These are phyloP conservation scores for Cymodocea nodosa DNA, from an alignment of 116 monocot genomes.

Conservation along the genomic window DNA sequence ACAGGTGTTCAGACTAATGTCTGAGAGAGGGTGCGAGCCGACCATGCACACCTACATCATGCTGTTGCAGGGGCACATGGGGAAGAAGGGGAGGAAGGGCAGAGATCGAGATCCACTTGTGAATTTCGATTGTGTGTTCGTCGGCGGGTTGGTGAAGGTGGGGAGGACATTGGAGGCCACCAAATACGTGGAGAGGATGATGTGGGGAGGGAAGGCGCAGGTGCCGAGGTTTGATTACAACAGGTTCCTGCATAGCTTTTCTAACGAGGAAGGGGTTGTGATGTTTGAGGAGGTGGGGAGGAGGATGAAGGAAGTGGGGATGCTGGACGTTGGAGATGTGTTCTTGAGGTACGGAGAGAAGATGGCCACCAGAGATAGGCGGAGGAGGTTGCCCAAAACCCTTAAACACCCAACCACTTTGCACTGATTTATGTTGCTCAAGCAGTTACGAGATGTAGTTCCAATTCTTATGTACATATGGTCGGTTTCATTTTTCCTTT, in stretches of 20 bases:
- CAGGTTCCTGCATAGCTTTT: conserved; percentile 65
- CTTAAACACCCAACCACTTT: too few species aligned
- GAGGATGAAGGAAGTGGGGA: conserved; percentile 53
- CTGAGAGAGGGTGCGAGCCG: conserved; percentile 43
- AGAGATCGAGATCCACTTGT: conserved; percentile 40
- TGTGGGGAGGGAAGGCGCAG: conserved; percentile 27
- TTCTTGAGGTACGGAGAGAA: conserved; percentile 72
- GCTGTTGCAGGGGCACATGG: conserved; percentile 83
- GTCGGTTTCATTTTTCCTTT: too few species aligned
- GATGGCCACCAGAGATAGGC: conserved; percentile 81
- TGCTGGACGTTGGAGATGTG: conserved; percentile 56
- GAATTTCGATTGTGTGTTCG: conserved; percentile 71
- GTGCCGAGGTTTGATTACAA: conserved; percentile 80
- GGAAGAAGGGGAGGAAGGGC: conserved; percentile 75
- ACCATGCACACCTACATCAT: conserved; percentile 89
- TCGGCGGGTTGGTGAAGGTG: conserved; percentile 68
- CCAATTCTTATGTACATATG: too few species aligned
- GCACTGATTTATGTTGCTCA: too few species aligned
- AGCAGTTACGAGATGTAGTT: too few species aligned
- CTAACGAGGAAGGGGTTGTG: conserved; percentile 55
- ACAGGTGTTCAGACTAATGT: conserved; percentile 66
- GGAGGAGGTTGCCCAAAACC: conserved; percentile 21
- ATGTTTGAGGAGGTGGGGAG: conserved; percentile 85
- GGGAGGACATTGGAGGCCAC: conserved; percentile 52
- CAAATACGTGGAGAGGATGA: conserved; percentile 74